Percentiles rank a stretch among this genome's conserved stretches.
phyloP scores from a whole-genome alignment of 495 filamentous ascomycete species.

The Hypoxylon lenormandii region DNA sequence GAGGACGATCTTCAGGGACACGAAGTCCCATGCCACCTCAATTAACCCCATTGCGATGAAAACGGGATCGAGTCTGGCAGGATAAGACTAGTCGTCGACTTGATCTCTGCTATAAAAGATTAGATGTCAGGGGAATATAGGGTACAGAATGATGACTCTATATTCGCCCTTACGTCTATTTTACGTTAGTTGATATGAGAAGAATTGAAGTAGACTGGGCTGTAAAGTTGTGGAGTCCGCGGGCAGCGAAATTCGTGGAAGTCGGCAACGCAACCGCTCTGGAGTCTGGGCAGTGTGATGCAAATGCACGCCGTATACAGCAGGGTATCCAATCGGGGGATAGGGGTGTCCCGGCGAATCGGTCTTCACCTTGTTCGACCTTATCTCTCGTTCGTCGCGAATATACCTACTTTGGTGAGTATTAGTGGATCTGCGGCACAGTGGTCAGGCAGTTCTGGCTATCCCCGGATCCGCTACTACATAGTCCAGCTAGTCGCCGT shows the following conservation, averaged over 20 bases:
- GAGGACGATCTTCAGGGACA: conserved; percentile 52
- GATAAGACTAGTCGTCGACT: not conserved
- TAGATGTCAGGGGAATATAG: not conserved
- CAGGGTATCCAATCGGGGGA: conserved; percentile 3
- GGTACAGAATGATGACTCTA: not conserved
- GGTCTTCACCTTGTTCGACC: too few species aligned
- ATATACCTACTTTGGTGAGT: too few species aligned
- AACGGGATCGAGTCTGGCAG: not conserved
- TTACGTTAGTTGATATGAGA: not conserved
- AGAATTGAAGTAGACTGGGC: not conserved
- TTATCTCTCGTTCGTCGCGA: too few species aligned
- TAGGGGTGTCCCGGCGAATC: not conserved
- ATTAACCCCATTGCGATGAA: conserved; percentile 57
- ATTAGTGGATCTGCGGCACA: too few species aligned
- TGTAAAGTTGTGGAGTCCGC: not conserved
- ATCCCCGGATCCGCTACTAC: too few species aligned
- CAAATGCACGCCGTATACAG: not conserved
- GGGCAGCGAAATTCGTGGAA: not conserved
- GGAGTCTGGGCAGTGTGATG: not conserved
- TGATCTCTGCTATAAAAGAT: not conserved
- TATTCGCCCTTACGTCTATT: not conserved
- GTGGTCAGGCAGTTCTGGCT: too few species aligned
- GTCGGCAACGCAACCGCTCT: too few species aligned
- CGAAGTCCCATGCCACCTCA: conserved; percentile 52
- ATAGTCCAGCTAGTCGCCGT: too few species aligned